Conservation (phyloP, 768 basidiomycete genomes). For the Rhizopogon salebrosus region DNA sequence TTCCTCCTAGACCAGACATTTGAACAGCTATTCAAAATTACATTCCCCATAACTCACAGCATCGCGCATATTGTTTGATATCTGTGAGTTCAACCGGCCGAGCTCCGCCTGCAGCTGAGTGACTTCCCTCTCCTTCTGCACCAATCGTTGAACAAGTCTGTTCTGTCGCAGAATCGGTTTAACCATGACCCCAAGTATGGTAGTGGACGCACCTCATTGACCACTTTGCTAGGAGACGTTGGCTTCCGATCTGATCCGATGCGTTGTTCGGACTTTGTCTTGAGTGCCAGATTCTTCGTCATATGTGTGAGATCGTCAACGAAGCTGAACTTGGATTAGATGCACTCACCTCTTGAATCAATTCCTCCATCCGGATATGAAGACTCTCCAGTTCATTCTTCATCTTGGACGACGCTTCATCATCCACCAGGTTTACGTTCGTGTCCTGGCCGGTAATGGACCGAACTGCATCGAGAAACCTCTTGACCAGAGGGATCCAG, state of each 20-base stretch:
- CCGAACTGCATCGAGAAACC: conserved; percentile 53
- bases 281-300: background rate
- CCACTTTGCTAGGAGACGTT: conserved; percentile 42
- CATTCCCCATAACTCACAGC: conserved; percentile 40
- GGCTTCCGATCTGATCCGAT: conserved; percentile 20
- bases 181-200: background rate
- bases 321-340: conserved; percentile 4
- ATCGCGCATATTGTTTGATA: conserved; percentile 52
- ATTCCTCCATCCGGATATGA: conserved; percentile 52
- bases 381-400: conserved; percentile 60
- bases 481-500: background rate
- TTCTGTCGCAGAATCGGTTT: conserved; percentile 35
- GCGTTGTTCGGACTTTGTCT: background rate
- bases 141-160: conserved; percentile 77
- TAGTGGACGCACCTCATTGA: conserved; percentile 45
- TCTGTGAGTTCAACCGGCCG: conserved; percentile 54
- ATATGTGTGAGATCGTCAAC: conserved; percentile 17
- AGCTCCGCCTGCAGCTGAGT: conserved; percentile 68
- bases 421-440: conserved; percentile 38
- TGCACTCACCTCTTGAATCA: conserved; percentile 55
- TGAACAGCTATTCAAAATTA: background rate
- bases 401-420: conserved; percentile 35
- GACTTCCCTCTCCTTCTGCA: conserved; percentile 84
- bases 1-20: conserved; percentile 48
- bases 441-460: conserved; percentile 60